Base-by-base conservation (phyloP, 768 basidiomycete genomes). In the Leccinum imitatum region DNA sequence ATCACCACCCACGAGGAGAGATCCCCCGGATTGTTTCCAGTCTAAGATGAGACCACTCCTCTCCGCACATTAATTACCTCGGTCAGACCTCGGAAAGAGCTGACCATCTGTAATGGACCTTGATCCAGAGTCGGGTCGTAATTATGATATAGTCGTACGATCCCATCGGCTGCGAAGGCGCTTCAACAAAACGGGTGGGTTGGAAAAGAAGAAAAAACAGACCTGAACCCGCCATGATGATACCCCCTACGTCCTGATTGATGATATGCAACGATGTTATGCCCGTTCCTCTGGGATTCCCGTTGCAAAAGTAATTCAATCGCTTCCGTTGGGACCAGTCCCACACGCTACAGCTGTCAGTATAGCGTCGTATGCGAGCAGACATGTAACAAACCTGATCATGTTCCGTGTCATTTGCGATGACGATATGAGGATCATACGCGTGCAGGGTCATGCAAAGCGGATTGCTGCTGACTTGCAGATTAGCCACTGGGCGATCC, bases 171-270 rank as follows among this genome's bases (percentile, higher is more conserved):
- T 96, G 67, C 8, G 55, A 17, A 54, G 54, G n/a, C 39, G 17
- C 41, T 62, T 54, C 37, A 58, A 23, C 25, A 33, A 37, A 30
- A 58, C 0, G n/a, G 27, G 19, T 3, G 4, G 13, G 4, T 11
- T 15, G 37, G 46, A 35, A 35, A 21, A 10, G 61, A 6, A 53
- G 10, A 25, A 56, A 41, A 3, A 30, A 75, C 87, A 60, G 66
- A 94, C 93, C 85, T 62, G 96, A 90, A 5, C 87, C 94, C 27
- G 90, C 89, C 56, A 98, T 73, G 56, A 98, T 85, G 50, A 98
- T 87, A 1, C 93, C 94, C 9, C 92, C 90, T 14, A 94, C 90
- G 59, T 97, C 94, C 75, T 99, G 93, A 71, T 99, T 98, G 73
- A 98, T 93, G 69, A 98, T 87, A 57, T 93, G 86, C 21, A 98